A percentile compares a stretch with the other conserved stretches of the same genome.
phyloP scores from a whole-genome alignment of 495 filamentous ascomycete genomes.

The Podospora anserina region DNA sequence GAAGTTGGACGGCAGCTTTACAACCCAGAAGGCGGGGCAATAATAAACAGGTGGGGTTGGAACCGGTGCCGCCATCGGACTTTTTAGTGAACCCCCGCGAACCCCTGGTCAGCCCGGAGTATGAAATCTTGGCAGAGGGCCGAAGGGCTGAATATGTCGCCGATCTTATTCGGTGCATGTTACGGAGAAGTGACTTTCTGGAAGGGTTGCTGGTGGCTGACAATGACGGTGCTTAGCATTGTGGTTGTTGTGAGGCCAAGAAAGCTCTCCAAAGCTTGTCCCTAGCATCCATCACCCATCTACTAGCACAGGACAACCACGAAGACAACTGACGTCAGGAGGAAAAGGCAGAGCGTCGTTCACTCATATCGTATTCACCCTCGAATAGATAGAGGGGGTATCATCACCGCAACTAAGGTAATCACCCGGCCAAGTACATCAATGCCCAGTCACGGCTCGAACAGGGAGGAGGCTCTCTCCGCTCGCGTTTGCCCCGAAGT shows the following conservation, averaged over 20 bases:
- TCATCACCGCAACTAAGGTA: not conserved
- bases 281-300: not conserved
- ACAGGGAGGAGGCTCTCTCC: not conserved
- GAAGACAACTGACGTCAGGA: not conserved
- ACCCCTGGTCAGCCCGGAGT: conserved; percentile 9
- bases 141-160: conserved; percentile 11
- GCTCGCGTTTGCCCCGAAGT: conserved; percentile 12
- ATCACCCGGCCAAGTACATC: not conserved
- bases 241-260: not conserved
- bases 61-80: conserved; percentile 23
- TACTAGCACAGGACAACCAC: not conserved
- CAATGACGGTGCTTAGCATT: not conserved
- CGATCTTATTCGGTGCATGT: conserved; percentile 24
- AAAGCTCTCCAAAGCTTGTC: not conserved
- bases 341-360: not conserved
- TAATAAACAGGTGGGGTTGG: conserved; percentile 21
- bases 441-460: conserved; percentile 11
- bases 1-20: conserved; percentile 9
- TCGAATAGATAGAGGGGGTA: not conserved
- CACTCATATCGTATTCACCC: not conserved
- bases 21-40: conserved; percentile 23
- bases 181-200: not conserved
- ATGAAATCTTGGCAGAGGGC: conserved; percentile 21
- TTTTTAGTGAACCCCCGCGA: not conserved
- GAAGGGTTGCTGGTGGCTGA: not conserved